Evolutionary conservation across 495 filamentous ascomycete species (phyloP), one percentile per base, ranked within the genome.

Genomic region (Neurospora cerealis): DNA sequence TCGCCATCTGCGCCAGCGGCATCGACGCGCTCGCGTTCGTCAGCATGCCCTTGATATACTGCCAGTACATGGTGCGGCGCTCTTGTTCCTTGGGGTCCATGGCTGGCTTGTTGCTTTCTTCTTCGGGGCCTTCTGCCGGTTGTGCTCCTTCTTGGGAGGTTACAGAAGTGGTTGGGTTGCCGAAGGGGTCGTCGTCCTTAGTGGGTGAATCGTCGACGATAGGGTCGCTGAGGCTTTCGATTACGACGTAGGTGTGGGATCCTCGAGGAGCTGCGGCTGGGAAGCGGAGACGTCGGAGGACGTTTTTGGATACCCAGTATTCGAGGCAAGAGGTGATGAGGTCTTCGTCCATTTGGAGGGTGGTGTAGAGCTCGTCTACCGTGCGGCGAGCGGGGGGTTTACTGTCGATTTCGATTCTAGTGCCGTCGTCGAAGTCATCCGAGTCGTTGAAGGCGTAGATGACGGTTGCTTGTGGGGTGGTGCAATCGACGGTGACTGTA

Each of bases 41-140:
- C 83, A 99, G 83, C 95, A 99, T 98, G 66, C 92, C 93, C 70
- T 93, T 85, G 73, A 99, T 93, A 79, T 96, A 98, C 79, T 93
- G 90, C 90, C 91, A 92, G 83, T 97, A 96, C 44, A 97, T 86
- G 71, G 88, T 87, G 69, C 91, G 91, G 78, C 94, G 95, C 84
- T 96, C 93, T 79, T 87, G 87, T 17, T 89, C 88, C 46, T 86
- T 84, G 41, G 83, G 87, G 2, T 85, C 88, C 2, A 87, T 73
- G 41, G 41, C 40, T 73, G 21, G 21, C 21, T 38, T 28, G 62
- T 3, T 34, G 15, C 15, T 46, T 7, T 42, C 66, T 4, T 42
- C 66, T 5, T 36, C n/a, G 28, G 2, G 24, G 5, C 28, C 4
- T 1, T 28, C 69, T 28, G 41, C 69, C 6, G 75, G n/a, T 21